Evolutionary conservation across 805 yeast species (phyloP).

Genomic region (Metschnikowia orientalis): DNA sequence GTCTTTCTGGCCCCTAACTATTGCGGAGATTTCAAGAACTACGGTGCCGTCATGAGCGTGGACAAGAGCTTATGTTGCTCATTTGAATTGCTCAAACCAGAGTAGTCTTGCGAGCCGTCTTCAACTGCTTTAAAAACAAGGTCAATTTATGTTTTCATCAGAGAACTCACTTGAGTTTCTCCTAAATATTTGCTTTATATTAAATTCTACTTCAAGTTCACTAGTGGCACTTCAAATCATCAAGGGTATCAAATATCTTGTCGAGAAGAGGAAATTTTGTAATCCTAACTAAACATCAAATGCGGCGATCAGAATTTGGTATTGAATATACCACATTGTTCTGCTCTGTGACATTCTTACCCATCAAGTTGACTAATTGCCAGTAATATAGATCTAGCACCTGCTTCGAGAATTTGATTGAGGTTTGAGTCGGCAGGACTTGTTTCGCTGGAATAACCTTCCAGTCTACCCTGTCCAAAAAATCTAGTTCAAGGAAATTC

Average conservation of each 20-base stretch:
- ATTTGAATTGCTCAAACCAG: constrained; percentile 65
- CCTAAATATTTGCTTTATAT: too few species aligned
- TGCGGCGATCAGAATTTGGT: too few species aligned
- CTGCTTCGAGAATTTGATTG: constrained; percentile 33
- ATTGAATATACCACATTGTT: constrained; percentile 13
- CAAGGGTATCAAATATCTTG: too few species aligned
- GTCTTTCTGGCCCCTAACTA: constrained; percentile 81
- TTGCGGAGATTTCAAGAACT: constrained; percentile 75
- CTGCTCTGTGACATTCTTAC: constrained; percentile 23
- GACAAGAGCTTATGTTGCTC: constrained; percentile 65
- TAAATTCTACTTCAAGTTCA: too few species aligned
- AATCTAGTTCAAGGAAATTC: constrained; percentile 85
- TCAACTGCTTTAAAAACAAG: too few species aligned
- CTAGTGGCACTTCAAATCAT: too few species aligned
- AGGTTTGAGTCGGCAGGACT: constrained; percentile 17
- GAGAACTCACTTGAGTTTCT: too few species aligned
- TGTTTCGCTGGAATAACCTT: constrained; percentile 40
- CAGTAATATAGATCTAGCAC: constrained; percentile 37
- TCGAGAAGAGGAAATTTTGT: too few species aligned
- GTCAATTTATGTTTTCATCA: too few species aligned
- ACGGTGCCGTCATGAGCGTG: constrained; percentile 77
- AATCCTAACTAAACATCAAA: too few species aligned
- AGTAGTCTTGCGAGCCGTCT: too few species aligned
- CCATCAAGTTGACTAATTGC: constrained; percentile 41
- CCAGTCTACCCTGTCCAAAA: constrained; percentile 75